phyloP scores from a whole-genome alignment of 768 basidiomycete species.

The Porpolomopsis calyptriformis region DNA sequence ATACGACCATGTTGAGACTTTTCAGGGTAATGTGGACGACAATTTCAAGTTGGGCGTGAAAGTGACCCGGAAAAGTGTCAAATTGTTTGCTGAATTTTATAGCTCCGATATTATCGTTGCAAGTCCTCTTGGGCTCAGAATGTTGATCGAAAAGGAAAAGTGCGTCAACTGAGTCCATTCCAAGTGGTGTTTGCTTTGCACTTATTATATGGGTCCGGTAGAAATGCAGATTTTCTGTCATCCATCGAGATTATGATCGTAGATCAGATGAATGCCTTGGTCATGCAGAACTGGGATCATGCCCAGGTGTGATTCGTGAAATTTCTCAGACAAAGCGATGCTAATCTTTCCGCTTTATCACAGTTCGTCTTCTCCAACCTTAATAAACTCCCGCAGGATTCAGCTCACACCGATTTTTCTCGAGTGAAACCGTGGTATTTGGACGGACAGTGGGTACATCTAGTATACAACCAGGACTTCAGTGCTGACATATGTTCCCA shows the following conservation, averaged over 20 bases:
- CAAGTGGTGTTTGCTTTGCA: not conserved
- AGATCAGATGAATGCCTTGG: slow-evolving; percentile 85
- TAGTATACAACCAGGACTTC: too few relatives aligned
- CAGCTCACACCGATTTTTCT: slow-evolving; percentile 91
- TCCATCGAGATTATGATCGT: slow-evolving; percentile 87
- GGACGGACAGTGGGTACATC: slow-evolving; percentile 93
- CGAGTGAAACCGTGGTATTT: slow-evolving; percentile 98
- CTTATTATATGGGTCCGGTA: not conserved
- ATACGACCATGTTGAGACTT: slow-evolving; percentile 81
- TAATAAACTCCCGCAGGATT: slow-evolving; percentile 86
- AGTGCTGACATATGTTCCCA: slow-evolving; percentile 20
- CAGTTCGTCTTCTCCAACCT: slow-evolving; percentile 80
- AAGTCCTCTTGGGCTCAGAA: slow-evolving; percentile 82
- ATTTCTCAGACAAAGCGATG: not conserved
- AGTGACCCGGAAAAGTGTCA: slow-evolving; percentile 83
- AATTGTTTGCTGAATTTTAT: slow-evolving; percentile 86
- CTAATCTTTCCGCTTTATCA: too few relatives aligned
- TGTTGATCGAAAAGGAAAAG: slow-evolving; percentile 93
- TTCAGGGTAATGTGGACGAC: slow-evolving; percentile 96
- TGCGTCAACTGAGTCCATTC: slow-evolving; percentile 27
- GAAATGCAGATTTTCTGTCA: slow-evolving; percentile 34
- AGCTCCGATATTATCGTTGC: slow-evolving; percentile 84
- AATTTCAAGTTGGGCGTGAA: slow-evolving; percentile 89
- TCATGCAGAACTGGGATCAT: slow-evolving; percentile 83
- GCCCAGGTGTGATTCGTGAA: slow-evolving; percentile 45